Evolutionary conservation across 805 yeast species (phyloP), one percentile per base, ranked within the genome.

Genomic region (Ogataea populi-albae): DNA sequence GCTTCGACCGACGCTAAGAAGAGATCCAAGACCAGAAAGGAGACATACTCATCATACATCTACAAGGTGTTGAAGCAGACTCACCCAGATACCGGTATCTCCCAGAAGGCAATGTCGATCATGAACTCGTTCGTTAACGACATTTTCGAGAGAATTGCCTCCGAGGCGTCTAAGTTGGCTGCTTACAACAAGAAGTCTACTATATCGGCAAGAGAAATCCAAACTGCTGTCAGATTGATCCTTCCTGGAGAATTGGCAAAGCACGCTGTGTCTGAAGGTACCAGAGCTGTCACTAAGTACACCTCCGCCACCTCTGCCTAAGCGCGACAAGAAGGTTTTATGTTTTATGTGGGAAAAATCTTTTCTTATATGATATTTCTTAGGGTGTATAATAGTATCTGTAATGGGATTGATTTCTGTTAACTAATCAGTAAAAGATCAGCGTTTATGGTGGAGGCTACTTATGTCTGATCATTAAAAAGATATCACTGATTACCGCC

Each of bases 71-170:
- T 91, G 67, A 89, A 89, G 73, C 97, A 91, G 79, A 89, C 97
- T 47, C 98, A 91, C 73, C 98, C 97, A 69, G 97, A 91, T 69
- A 91, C 98, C 47, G 98, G 97, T 86, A 91, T 91, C 65, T 89
- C 98, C 57, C 95, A 88, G 73, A 86, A 87, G 68, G 96, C 98
- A 49, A 91, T 91, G 96, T 87, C 96, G 50, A 91, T 91, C 68
- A 82, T 91, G 93, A 91, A 91, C 85, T 91, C 97, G 30, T 91
- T 91, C 57, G 97, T 91, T 55, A 89, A 88, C 73, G 97, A 91
- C 71, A 87, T 89, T 65, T 91, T 89, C 64, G 97, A 89, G 77
- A 89, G 98, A 78, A 85, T 91, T 61, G 97, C 97, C 57, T 71
- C 91, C 57, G 97, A 89, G 75, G 96, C 97, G 59, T 89, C 97